These are phyloP conservation scores for Zygosaccharomyces sapae DNA, from an alignment of 1,139 yeast species.

Conservation along the genomic window DNA sequence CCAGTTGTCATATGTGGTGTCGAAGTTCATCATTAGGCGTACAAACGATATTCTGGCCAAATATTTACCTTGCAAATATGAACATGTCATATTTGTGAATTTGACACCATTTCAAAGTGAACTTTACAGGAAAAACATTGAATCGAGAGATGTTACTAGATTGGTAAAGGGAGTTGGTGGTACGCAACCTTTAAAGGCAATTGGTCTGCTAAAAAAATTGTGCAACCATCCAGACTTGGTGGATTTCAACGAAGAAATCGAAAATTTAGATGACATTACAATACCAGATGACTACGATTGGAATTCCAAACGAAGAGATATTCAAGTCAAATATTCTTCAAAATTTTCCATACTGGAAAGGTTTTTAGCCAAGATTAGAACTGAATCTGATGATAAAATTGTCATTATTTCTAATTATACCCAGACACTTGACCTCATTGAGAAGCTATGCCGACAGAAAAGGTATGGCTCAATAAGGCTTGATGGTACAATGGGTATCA, in stretches of 20 bases:
- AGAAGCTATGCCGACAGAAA: slow-evolving; percentile 70
- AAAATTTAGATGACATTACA: slow-evolving; percentile 52
- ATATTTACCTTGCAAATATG: slow-evolving; percentile 91
- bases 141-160: slow-evolving; percentile 73
- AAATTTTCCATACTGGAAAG: slow-evolving; percentile 58
- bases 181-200: slow-evolving; percentile 85
- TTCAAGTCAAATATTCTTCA: slow-evolving; percentile 56
- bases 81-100: slow-evolving; percentile 88
- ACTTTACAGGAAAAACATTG: slow-evolving; percentile 69
- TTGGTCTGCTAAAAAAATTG: slow-evolving; percentile 79
- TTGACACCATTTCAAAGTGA: slow-evolving; percentile 72
- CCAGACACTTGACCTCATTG: slow-evolving; percentile 86
- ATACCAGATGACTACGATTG: slow-evolving; percentile 71
- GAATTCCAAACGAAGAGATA: slow-evolving; percentile 39
- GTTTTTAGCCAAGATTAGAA: slow-evolving; percentile 68
- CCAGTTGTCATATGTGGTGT: slow-evolving; percentile 72
- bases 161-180: slow-evolving; percentile 52
- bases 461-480: slow-evolving; percentile 77
- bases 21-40: slow-evolving; percentile 87
- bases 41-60: slow-evolving; percentile 93
- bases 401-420: slow-evolving; percentile 93
- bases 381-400: slow-evolving; percentile 87
- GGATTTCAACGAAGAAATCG: slow-evolving; percentile 69
- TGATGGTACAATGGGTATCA: slow-evolving; percentile 90
- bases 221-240: slow-evolving; percentile 92